phyloP scores from a whole-genome alignment of 192 early-diverging fungal species.

The Gaertneriomyces semiglobifer region DNA sequence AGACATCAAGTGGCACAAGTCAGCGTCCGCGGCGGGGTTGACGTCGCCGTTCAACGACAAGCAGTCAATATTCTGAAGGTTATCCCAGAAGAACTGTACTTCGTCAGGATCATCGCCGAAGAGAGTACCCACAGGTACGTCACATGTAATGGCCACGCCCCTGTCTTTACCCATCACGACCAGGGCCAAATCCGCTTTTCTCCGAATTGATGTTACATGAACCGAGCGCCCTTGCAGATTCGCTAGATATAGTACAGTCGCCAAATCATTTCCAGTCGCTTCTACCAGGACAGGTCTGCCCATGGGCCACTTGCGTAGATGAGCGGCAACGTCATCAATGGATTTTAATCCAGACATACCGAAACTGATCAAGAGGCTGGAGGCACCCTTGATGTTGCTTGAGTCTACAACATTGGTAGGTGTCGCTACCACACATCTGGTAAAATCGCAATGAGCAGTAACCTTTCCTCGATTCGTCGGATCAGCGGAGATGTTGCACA shows the following conservation, averaged over 20 bases:
- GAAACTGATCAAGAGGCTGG: constrained; percentile 60
- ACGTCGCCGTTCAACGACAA: constrained; percentile 75
- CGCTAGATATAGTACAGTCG: constrained; percentile 82
- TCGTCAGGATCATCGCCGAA: constrained; percentile 46
- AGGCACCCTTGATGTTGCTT: constrained; percentile 37
- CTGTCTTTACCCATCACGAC: constrained; percentile 83
- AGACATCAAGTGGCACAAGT: constrained; percentile 71
- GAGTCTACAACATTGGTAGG: constrained; percentile 57
- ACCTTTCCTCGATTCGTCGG: constrained; percentile 54
- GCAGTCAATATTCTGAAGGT: constrained; percentile 81
- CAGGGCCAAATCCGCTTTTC: constrained; percentile 77
- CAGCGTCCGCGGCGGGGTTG: constrained; percentile 59
- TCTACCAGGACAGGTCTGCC: constrained; percentile 73
- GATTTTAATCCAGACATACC: constrained; percentile 48
- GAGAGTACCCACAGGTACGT: constrained; percentile 83
- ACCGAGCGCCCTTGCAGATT: constrained; percentile 78
- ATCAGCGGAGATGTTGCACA: constrained; percentile 57
- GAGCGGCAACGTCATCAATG: constrained; percentile 64
- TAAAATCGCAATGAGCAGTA: constrained; percentile 70
- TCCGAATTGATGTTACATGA: constrained; percentile 82
- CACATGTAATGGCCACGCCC: constrained; percentile 85
- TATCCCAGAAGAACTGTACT: constrained; percentile 68
- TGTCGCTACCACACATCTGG: constrained; percentile 64
- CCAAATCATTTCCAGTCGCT: constrained; percentile 83
- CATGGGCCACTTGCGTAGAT: constrained; percentile 78